These are phyloP conservation scores for Xylaria digitata DNA, from an alignment of 2,329 filamentous ascomycete genomes.

Conservation along the genomic window DNA sequence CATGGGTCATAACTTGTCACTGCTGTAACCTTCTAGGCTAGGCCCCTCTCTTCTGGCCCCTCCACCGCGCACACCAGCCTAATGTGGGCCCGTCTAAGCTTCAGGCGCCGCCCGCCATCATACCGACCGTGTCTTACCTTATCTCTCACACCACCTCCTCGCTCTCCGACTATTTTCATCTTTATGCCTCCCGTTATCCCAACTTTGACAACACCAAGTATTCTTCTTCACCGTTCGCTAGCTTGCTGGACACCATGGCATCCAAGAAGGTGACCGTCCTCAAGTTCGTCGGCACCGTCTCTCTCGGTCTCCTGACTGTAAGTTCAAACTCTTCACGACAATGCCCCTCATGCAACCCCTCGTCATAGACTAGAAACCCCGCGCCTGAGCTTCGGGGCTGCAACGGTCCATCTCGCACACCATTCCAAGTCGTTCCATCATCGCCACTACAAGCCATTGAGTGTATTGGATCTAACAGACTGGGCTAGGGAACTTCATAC, in stretches of 20 bases:
- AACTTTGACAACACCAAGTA: constrained; percentile 5
- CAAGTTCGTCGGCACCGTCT: constrained; percentile 94
- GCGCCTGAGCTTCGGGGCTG: constrained; percentile 34
- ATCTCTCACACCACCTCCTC: constrained; percentile 25
- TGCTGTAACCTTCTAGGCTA: no score
- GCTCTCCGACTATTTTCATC: constrained; percentile 4
- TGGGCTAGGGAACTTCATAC: constrained; percentile 84
- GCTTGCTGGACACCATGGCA: constrained; percentile 63
- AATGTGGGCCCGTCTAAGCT: not conserved
- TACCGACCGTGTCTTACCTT: constrained; percentile 16
- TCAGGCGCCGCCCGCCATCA: constrained; percentile 17
- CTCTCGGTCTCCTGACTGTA: constrained; percentile 88
- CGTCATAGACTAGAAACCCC: constrained; percentile 39
- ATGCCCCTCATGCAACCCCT: constrained; percentile 37
- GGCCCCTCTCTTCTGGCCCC: not conserved
- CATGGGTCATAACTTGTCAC: no score
- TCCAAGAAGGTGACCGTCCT: constrained; percentile 77
- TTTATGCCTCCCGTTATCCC: constrained; percentile 7
- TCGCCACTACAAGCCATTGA: constrained; percentile 2
- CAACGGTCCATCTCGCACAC: constrained; percentile 6
- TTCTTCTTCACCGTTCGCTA: constrained; percentile 9
- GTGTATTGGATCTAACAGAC: constrained; percentile 23
- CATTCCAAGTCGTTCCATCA: not conserved
- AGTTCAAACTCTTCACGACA: constrained; percentile 47
- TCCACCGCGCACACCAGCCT: not conserved